Percentiles rank a stretch among this genome's conserved stretches.
Conservation (phyloP, 257 asterid species). For the Eustoma russellianum region DNA sequence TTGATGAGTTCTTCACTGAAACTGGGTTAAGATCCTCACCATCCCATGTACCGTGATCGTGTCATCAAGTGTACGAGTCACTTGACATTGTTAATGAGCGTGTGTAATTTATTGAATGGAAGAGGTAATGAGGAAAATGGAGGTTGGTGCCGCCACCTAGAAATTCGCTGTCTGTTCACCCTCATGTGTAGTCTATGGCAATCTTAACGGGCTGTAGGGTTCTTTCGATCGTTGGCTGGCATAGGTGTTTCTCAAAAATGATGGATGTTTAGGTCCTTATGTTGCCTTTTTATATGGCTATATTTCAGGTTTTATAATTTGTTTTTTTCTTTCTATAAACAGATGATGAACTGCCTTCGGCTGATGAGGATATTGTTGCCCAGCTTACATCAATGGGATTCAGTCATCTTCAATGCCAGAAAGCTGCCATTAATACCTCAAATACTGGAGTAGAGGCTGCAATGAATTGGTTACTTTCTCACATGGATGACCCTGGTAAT, state of each 20-base stretch:
- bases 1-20: too few species aligned
- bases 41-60: too few species aligned
- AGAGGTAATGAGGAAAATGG: too few species aligned
- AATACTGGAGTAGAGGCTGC: conserved; percentile 84
- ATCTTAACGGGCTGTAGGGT: too few species aligned
- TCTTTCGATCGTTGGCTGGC: too few species aligned
- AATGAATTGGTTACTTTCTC: conserved; percentile 81
- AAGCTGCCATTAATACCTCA: conserved; percentile 79
- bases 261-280: not conserved
- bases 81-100: too few species aligned
- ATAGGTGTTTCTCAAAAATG: not conserved
- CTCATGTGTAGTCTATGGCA: too few species aligned
- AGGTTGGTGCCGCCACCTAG: too few species aligned
- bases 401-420: conserved; percentile 68
- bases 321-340: conserved; percentile 17
- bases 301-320: conserved; percentile 6
- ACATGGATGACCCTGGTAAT: conserved; percentile 82
- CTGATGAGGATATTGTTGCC: conserved; percentile 61
- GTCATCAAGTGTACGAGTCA: too few species aligned
- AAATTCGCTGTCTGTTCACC: too few species aligned
- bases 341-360: conserved; percentile 29
- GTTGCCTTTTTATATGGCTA: not conserved
- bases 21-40: too few species aligned
- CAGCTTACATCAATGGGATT: conserved; percentile 92
- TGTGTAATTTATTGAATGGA: too few species aligned